Evolutionary conservation across 768 basidiomycete species (phyloP), one percentile per base, ranked within the genome.

Genomic region (Austroboletus eburneus): DNA sequence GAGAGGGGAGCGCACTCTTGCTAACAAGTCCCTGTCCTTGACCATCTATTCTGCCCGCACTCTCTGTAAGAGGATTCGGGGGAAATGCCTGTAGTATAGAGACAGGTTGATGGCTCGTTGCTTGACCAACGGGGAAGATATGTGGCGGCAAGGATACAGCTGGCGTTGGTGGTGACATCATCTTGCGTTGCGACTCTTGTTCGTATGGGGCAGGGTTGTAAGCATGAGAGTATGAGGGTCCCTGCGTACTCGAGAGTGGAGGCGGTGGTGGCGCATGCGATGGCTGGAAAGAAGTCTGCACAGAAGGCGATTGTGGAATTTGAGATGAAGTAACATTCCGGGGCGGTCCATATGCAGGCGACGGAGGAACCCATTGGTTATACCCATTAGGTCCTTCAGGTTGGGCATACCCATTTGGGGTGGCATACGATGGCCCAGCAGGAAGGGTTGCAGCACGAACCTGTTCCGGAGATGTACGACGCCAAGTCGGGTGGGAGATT

Each of bases 401-500:
- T 45, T 47, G 68, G 54, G 37, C 71, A 68, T 57, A 74, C 67
- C 24, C 69, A 45, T 50, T 59, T 21, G 39, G 65, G 51, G 17
- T 14, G n/a, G n/a, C n/a, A 30, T 49, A 30, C n/a, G 22, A 17
- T 14, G 48, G 43, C 57, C 59, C 45, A 62, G 51, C n/a, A 57
- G 69, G 32, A 71, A 61, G 39, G 21, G 56, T 50, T 13, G 62
- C 45, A 1, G 55, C 46, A 40, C 41, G 59, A 33, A 38, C 22
- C 18, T 49, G 57, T 43, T 60, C 61, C 4, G 48, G 39, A 32
- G 64, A 49, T 13, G 62, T 44, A 35, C 51, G 64, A 34, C 79
- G 71, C 83, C 86, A 87, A 33, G 79, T 72, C 1, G 86, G 86
- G 34, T 79, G 81, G 3, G 83, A 74, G 10, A 93, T 74, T 61